phyloP scores from a whole-genome alignment of 306 rosid species.

The Fagus sylvatica region DNA sequence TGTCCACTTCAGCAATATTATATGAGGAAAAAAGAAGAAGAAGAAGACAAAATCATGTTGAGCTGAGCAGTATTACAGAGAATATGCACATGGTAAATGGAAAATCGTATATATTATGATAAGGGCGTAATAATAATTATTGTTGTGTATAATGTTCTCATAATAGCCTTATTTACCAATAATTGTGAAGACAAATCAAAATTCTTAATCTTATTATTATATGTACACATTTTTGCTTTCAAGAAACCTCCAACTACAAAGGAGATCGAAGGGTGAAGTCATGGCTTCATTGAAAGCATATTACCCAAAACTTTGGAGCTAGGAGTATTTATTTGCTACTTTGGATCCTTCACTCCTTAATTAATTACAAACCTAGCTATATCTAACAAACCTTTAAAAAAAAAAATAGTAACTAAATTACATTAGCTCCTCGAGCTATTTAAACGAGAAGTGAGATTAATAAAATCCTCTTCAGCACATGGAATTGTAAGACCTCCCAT shows the following conservation, averaged over 20 bases:
- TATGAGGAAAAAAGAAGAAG: background rate
- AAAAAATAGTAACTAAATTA: conserved; percentile 7
- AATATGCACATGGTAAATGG: background rate
- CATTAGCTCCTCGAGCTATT: background rate
- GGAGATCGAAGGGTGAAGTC: background rate
- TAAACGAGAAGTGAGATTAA: conserved; percentile 35
- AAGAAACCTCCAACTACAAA: background rate
- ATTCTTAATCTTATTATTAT: background rate
- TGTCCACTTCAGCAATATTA: background rate
- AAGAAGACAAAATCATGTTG: background rate
- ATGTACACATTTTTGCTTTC: background rate
- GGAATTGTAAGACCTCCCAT: conserved; percentile 43
- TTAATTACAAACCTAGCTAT: background rate
- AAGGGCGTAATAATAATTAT: too few species aligned
- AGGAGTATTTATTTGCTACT: too few species aligned
- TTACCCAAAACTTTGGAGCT: too few species aligned
- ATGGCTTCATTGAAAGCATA: too few species aligned
- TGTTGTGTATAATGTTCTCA: too few species aligned
- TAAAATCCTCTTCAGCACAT: conserved; percentile 38
- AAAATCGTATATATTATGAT: background rate
- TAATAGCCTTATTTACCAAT: too few species aligned
- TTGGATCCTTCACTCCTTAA: background rate
- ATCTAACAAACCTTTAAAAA: background rate
- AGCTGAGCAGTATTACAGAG: background rate
- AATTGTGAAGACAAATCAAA: background rate